These are phyloP conservation scores for Penicillium sumatraense DNA, from an alignment of 2,329 filamentous ascomycete species.

Conservation along the genomic window DNA sequence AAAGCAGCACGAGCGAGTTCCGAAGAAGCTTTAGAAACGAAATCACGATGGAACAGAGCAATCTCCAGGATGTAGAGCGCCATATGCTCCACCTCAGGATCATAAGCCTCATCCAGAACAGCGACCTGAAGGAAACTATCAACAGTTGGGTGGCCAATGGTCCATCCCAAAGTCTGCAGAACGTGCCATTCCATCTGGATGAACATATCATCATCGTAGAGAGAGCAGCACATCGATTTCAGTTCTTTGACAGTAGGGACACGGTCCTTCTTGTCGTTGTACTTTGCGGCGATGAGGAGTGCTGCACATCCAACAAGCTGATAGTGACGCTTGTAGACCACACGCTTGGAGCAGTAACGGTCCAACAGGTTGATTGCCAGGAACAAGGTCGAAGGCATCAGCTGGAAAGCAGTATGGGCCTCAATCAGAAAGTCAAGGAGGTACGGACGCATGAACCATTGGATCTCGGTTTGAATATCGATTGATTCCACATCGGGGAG, in stretches of 20 bases:
- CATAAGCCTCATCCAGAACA: slow-evolving; percentile 73
- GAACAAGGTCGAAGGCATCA: slow-evolving; percentile 93
- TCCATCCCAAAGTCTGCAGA: slow-evolving; percentile 94
- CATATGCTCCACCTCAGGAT: slow-evolving; percentile 92
- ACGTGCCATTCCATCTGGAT: slow-evolving; percentile 99
- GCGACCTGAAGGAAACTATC: slow-evolving; percentile 92
- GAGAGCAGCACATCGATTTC: slow-evolving; percentile 98
- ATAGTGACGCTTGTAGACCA: slow-evolving; percentile 99
- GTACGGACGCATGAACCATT: slow-evolving; percentile 99
- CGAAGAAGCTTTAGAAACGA: slow-evolving; percentile 89
- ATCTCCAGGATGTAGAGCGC: slow-evolving; percentile 93
- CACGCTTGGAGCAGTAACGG: slow-evolving; percentile 94
- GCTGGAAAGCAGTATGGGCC: slow-evolving; percentile 91
- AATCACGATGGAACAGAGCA: slow-evolving; percentile 93
- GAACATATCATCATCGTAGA: slow-evolving; percentile 99
- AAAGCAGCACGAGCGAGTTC: slow-evolving; percentile 87
- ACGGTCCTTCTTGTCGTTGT: slow-evolving; percentile 96
- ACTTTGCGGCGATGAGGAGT: slow-evolving; percentile 95
- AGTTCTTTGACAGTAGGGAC: slow-evolving; percentile 97
- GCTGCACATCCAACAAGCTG: slow-evolving; percentile 96
- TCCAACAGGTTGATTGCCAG: slow-evolving; percentile 95
- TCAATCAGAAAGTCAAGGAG: slow-evolving; percentile 98
- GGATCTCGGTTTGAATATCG: slow-evolving; percentile 98
- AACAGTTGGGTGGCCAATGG: slow-evolving; percentile 92
- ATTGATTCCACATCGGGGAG: slow-evolving; percentile 96